These are phyloP conservation scores for Senna siamea DNA, from an alignment of 306 rosid species.

Conservation along the genomic window DNA sequence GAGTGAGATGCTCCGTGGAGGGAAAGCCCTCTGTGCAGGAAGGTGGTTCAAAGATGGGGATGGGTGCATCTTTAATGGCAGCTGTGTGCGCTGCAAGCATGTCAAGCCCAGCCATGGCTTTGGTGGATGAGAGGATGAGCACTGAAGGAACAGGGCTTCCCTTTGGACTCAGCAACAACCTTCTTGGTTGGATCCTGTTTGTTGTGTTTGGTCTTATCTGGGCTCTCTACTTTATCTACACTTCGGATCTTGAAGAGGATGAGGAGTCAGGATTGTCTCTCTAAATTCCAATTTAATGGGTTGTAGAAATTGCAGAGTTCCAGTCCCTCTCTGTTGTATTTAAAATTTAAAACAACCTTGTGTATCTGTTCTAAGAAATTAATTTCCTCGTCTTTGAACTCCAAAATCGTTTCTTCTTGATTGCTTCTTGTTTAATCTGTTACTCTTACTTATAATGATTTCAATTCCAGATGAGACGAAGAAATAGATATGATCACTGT, in stretches of 20 bases:
- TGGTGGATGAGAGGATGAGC: slow-evolving; percentile 91
- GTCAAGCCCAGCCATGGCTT: slow-evolving; percentile 86
- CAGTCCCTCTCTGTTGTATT: slow-evolving; percentile 38
- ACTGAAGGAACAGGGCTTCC: slow-evolving; percentile 99
- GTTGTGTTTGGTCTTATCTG: slow-evolving; percentile 83
- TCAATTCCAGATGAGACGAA: neutral
- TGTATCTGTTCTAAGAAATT: slow-evolving; percentile 28
- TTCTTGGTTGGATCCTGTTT: slow-evolving; percentile 81
- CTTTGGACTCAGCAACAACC: slow-evolving; percentile 91
- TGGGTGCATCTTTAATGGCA: slow-evolving; percentile 67
- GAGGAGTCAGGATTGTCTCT: slow-evolving; percentile 96
- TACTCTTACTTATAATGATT: neutral
- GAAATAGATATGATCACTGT: neutral
- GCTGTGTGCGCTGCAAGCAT: slow-evolving; percentile 64
- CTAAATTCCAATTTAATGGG: slow-evolving; percentile 35
- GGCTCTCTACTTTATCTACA: slow-evolving; percentile 60
- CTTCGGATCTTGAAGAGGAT: slow-evolving; percentile 81
- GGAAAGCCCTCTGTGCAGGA: slow-evolving; percentile 45
- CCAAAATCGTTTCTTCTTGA: slow-evolving; percentile 10
- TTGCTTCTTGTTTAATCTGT: neutral
- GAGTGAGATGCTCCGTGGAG: slow-evolving; percentile 78
- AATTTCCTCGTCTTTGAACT: slow-evolving; percentile 24
- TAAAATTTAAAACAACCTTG: slow-evolving; percentile 27
- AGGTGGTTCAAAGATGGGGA: slow-evolving; percentile 54
- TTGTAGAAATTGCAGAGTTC: slow-evolving; percentile 42